Conservation (phyloP, 305 asterid species). For the Rubia balearica region DNA sequence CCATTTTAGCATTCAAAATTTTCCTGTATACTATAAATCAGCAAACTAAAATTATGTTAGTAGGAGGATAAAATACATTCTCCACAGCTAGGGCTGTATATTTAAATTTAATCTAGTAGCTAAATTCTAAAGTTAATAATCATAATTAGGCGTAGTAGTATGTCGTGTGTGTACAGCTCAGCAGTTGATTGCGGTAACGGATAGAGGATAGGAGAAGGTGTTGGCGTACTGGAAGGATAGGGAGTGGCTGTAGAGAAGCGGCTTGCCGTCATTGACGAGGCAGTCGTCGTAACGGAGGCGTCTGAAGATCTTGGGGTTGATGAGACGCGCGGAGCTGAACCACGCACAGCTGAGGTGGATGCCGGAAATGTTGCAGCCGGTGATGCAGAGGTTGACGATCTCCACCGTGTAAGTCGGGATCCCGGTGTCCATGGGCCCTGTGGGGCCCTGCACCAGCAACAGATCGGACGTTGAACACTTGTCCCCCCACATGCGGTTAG, state of each 20-base stretch:
- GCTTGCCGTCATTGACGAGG: slow-evolving; percentile 69
- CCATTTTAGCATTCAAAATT: not conserved
- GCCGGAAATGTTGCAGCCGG: slow-evolving; percentile 58
- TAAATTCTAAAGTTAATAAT: not conserved
- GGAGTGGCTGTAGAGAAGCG: slow-evolving; percentile 47
- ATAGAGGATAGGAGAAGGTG: slow-evolving; percentile 57
- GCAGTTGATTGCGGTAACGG: slow-evolving; percentile 62
- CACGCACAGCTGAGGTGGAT: slow-evolving; percentile 82
- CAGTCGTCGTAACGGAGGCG: slow-evolving; percentile 70
- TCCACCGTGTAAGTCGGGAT: slow-evolving; percentile 87
- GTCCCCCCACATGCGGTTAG: slow-evolving; percentile 71
- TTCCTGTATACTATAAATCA: not conserved
- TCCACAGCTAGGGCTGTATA: not conserved
- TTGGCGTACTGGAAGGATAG: slow-evolving; percentile 81
- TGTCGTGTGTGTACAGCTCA: slow-evolving; percentile 17
- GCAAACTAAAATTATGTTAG: not conserved
- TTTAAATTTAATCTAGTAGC: too few relatives aligned
- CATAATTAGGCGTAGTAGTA: not conserved
- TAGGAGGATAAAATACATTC: not conserved
- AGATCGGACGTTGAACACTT: slow-evolving; percentile 65
- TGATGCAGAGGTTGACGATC: slow-evolving; percentile 60
- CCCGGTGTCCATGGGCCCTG: slow-evolving; percentile 67
- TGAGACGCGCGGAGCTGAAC: slow-evolving; percentile 90
- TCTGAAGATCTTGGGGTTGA: slow-evolving; percentile 68
- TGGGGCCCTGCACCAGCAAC: slow-evolving; percentile 69